These are phyloP conservation scores for Gaeumannomyces sp. DNA, from an alignment of 2,329 filamentous ascomycete species.

Conservation along the genomic window DNA sequence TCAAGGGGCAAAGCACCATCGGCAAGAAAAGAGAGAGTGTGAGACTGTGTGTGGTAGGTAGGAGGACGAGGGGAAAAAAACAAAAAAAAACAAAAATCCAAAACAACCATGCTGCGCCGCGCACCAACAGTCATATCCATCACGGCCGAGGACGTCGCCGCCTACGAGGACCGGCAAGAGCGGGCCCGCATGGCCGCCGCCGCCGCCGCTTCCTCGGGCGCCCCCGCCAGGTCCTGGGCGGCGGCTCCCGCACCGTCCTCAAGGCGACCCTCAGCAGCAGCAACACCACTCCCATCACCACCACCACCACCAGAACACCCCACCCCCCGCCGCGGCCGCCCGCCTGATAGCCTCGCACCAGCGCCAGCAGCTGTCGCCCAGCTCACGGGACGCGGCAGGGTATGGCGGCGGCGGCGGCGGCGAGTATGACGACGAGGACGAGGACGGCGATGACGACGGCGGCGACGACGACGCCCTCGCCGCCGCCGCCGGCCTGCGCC, in stretches of 20 bases:
- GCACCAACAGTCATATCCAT: constrained; percentile 62
- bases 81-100: not conserved
- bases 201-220: not conserved
- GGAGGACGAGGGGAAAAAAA: not conserved
- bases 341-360: constrained; percentile 8
- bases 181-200: constrained; percentile 5
- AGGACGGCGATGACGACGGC: constrained; percentile 12
- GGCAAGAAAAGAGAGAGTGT: not conserved
- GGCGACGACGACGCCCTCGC: not conserved
- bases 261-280: constrained; percentile 8
- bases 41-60: no score
- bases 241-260: not conserved
- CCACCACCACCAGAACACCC: constrained; percentile 2
- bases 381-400: not conserved
- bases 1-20: not conserved
- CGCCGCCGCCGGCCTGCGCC: not conserved
- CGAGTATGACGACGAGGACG: constrained; percentile 12
- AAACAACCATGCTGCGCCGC: constrained; percentile 32
- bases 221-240: not conserved
- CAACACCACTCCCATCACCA: constrained; percentile 9
- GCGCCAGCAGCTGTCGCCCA: constrained; percentile 10
- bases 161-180: constrained; percentile 55
- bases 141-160: constrained; percentile 63
- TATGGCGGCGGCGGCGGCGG: constrained; percentile 4
- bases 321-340: not conserved